These are phyloP conservation scores for Sarocladium strictum DNA, from an alignment of 2,329 filamentous ascomycete species.

Conservation along the genomic window DNA sequence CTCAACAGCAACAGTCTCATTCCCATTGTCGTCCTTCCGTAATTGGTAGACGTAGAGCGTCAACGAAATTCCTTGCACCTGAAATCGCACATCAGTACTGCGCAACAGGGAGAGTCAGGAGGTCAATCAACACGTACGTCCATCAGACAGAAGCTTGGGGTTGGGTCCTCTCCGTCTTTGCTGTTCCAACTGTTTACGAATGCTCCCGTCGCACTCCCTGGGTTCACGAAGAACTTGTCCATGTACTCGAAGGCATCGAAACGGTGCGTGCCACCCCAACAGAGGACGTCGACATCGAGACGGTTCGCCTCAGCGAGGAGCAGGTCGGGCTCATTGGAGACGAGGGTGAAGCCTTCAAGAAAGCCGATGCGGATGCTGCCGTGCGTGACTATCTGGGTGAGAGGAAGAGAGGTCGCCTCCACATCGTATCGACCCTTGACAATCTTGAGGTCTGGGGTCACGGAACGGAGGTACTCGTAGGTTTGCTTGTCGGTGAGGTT, in stretches of 20 bases:
- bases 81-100: slow-evolving; percentile 17
- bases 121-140: slow-evolving; percentile 62
- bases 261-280: slow-evolving; percentile 62
- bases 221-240: slow-evolving; percentile 70
- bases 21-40: slow-evolving; percentile 68
- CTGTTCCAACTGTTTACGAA: slow-evolving; percentile 50
- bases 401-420: slow-evolving; percentile 58
- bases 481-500: slow-evolving; percentile 76
- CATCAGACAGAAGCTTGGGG: slow-evolving; percentile 94
- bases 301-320: slow-evolving; percentile 63
- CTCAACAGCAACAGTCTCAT: slow-evolving; percentile 75
- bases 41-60: slow-evolving; percentile 92
- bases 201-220: slow-evolving; percentile 60
- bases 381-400: slow-evolving; percentile 62
- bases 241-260: slow-evolving; percentile 69
- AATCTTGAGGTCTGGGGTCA: slow-evolving; percentile 67
- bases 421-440: slow-evolving; percentile 63
- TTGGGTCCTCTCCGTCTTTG: slow-evolving; percentile 62
- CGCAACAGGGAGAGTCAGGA: not conserved
- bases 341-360: slow-evolving; percentile 62
- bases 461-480: slow-evolving; percentile 72
- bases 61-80: slow-evolving; percentile 94
- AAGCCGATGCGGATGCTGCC: slow-evolving; percentile 61
- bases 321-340: slow-evolving; percentile 60
- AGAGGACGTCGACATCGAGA: slow-evolving; percentile 62